Base-by-base conservation (phyloP, 768 basidiomycete species). In the Tubosaeta brunneosetosa region DNA sequence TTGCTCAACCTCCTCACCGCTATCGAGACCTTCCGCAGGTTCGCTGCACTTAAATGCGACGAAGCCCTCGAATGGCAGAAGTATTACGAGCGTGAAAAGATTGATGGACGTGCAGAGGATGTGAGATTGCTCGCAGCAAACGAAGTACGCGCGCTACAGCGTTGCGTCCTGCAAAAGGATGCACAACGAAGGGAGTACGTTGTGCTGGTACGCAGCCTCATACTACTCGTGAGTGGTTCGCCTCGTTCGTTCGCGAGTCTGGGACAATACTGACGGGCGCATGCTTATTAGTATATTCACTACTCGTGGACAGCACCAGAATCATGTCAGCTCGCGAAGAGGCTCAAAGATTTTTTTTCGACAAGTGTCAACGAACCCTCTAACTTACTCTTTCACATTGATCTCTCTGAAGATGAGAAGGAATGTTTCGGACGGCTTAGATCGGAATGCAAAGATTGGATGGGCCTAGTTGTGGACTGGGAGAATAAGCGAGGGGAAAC, bases 251-350 rank as follows among this genome's bases (percentile, higher is more conserved):
- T 31, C 9, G 9, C 3, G 19, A 38, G 6, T 14, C 14, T 27
- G 10, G 32, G 26, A 19, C 8, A 16, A 37, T 31, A 17, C 17
- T 54, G 38, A 60, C n/a, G 1, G 29, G 4, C 9, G 29, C 6
- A 29, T 9, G 29, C 29, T 29, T 29, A 4, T 4, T 40, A 68
- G 67, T 58, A 70, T 19, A 52, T 70, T 1, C 59, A 70, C 50
- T 59, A 68, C 44, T 49, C 68, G 50, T 59, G 61, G 66, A 60
- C 59, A 1, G 54, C 65, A 10, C 61, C 65, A 4, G 68, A 69
- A 40, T 61, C 63, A 26, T 65, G 55, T 51, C 49, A 66, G 9
- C 40, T 69, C 0, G 46, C 41, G 16, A 52, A 52, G 34, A 44
- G 49, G 19, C 50, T 68, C 29, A 60, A 65, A 5, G 58, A 68